phyloP scores from a whole-genome alignment of 208 protist species.

The Trypanosoma conorhini region DNA sequence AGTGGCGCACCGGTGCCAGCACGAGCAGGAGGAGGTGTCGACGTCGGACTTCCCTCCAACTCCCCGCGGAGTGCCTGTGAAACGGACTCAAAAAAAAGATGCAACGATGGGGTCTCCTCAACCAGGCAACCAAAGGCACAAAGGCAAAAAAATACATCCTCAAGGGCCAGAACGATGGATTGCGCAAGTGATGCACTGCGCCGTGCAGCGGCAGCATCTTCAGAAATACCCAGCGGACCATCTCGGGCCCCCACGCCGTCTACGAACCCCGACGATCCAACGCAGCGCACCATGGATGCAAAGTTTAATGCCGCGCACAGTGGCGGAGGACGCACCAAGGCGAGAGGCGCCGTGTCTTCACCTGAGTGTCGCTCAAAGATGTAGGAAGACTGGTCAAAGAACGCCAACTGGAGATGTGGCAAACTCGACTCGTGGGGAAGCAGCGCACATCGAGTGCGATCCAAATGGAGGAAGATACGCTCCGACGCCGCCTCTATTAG shows the following conservation, averaged over 20 bases:
- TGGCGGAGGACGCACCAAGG: neutral
- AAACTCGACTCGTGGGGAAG: slow-evolving; percentile 11
- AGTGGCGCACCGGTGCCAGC: neutral
- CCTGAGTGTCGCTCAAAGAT: neutral
- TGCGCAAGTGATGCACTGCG: slow-evolving; percentile 4
- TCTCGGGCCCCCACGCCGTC: neutral
- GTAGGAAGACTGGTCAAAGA: slow-evolving; percentile 11
- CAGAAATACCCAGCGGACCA: neutral
- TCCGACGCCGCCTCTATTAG: slow-evolving; percentile 5
- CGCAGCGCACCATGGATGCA: neutral
- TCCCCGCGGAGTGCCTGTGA: neutral
- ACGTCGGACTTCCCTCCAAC: slow-evolving; percentile 11
- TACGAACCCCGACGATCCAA: neutral
- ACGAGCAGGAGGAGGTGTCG: slow-evolving; percentile 29
- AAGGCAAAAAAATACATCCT: slow-evolving; percentile 14
- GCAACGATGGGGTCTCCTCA: neutral
- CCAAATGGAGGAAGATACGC: neutral
- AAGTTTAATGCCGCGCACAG: neutral
- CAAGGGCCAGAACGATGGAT: slow-evolving; percentile 15
- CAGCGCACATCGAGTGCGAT: neutral
- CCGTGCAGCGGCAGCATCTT: neutral
- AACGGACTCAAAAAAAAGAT: slow-evolving; percentile 3
- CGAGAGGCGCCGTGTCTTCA: neutral
- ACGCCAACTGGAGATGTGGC: slow-evolving; percentile 8
- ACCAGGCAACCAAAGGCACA: neutral